A percentile compares a stretch with the other conserved stretches of the same genome.
Conservation (phyloP, 2,329 filamentous ascomycete genomes). For the Emydomyces testavorans region DNA sequence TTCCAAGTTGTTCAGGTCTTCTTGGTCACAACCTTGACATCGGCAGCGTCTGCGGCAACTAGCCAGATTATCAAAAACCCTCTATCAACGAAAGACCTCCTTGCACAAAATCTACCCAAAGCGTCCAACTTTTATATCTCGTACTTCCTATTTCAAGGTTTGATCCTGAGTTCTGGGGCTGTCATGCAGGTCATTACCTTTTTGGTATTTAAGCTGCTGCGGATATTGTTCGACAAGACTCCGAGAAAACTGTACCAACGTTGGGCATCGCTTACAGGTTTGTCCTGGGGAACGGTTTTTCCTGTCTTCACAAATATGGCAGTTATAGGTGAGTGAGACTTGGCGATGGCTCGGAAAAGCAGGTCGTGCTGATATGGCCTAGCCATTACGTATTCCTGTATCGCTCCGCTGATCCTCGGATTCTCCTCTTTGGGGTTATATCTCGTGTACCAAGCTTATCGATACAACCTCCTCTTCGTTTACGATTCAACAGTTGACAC, state of each 20-base stretch:
- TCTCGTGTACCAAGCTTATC: slow-evolving; percentile 75
- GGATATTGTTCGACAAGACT: slow-evolving; percentile 59
- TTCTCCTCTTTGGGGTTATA: slow-evolving; percentile 70
- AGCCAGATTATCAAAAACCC: slow-evolving; percentile 56
- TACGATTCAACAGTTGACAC: slow-evolving; percentile 72
- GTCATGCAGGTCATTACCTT: slow-evolving; percentile 64
- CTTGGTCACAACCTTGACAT: slow-evolving; percentile 70
- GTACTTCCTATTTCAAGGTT: slow-evolving; percentile 85
- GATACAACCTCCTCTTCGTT: slow-evolving; percentile 83
- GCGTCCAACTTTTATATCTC: slow-evolving; percentile 92
- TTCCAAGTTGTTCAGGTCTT: slow-evolving; percentile 74
- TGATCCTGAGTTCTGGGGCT: slow-evolving; percentile 61
- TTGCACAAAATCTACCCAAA: slow-evolving; percentile 66
- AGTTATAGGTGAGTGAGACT: slow-evolving; percentile 53
- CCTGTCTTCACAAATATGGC: slow-evolving; percentile 70
- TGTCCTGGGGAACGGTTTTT: slow-evolving; percentile 74
- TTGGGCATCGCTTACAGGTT: slow-evolving; percentile 60
- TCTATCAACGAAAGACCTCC: slow-evolving; percentile 48
- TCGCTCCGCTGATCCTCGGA: slow-evolving; percentile 70
- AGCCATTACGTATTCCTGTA: slow-evolving; percentile 77
- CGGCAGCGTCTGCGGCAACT: slow-evolving; percentile 62
- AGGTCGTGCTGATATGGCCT: slow-evolving; percentile 10
- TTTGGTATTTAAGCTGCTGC: slow-evolving; percentile 58
- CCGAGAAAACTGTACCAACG: slow-evolving; percentile 66
- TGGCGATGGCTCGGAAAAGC: too few species aligned